Base-by-base conservation (phyloP, 1,284 basidiomycete genomes). In the Pseudozyma sp. region DNA sequence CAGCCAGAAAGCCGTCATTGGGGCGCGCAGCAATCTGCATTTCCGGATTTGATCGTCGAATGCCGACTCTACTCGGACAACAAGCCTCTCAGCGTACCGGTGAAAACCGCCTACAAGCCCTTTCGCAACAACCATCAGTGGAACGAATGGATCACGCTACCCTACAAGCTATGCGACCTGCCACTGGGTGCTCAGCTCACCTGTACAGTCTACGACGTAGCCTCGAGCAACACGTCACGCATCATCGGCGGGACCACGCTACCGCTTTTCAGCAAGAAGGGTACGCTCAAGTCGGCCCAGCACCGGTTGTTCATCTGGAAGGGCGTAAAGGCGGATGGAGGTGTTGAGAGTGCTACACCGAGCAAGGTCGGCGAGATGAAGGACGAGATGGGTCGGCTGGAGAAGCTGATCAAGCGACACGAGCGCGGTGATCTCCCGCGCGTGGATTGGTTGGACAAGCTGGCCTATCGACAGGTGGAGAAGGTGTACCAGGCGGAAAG, bases 331-430 rank as follows among this genome's bases (percentile, higher is more conserved):
- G 96, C 92, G 2, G 95, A 98, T 85, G 92, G 93, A 0, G 90
- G 90, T 2, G 87, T 88, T 16, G 91, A 96, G 45, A 89, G 91
- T 0, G 88, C 89, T 0, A 99, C 96, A 0, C 94, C 94, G 0
- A 62, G 68, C 39, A 77, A 81, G 29, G 74, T 75, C 10, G 79
- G 74, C 11, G 70, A 74, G 42, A 74, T 77, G 60, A 57, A 90
- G 66, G 95, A 98, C 80, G 94, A 97, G 85, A 94, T 96, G 92
- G 95, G 94, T 2, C 87, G 95, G 44, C 85, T 99, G 33, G 95
- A 98, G 85, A 94, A 94, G 92, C 88, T 97, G 11, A 92, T 98
- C 62, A 98, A 98, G 87, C 94, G 95, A 82, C 95, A 96, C 78
- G 94, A 98, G 81, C 88, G 94, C 4, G 94, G 94, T 0, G 94